Conservation (phyloP, 2,329 filamentous ascomycete species). For the Rosellinia necatrix region DNA sequence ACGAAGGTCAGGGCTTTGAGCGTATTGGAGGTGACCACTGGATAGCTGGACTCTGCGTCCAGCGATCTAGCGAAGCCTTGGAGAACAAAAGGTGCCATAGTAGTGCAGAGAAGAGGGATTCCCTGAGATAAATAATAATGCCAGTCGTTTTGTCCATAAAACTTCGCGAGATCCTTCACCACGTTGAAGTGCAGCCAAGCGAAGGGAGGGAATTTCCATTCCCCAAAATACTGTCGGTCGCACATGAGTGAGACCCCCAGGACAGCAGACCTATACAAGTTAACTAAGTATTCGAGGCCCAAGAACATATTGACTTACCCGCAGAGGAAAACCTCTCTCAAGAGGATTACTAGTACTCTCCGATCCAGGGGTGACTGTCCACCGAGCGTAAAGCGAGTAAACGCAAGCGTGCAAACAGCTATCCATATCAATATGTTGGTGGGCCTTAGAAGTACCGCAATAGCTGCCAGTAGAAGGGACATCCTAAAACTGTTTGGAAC, state of each 20-base stretch:
- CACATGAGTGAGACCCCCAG: constrained; percentile 67
- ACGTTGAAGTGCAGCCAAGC: constrained; percentile 92
- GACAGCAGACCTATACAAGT: constrained; percentile 49
- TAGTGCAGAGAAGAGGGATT: constrained; percentile 83
- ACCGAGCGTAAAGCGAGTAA: constrained; percentile 49
- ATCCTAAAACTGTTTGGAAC: constrained; percentile 53
- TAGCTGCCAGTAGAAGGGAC: constrained; percentile 75
- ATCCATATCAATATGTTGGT: constrained; percentile 90
- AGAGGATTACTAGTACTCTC: constrained; percentile 55
- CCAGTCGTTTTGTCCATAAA: constrained; percentile 88
- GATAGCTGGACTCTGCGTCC: constrained; percentile 43
- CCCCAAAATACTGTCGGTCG: constrained; percentile 79
- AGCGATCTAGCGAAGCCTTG: constrained; percentile 63
- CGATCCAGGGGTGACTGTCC: constrained; percentile 48
- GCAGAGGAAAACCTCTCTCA: constrained; percentile 68
- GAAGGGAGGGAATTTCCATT: constrained; percentile 87
- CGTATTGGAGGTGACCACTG: constrained; percentile 47
- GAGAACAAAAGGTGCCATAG: constrained; percentile 76
- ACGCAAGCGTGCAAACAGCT: constrained; percentile 61
- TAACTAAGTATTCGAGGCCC: constrained; percentile 1
- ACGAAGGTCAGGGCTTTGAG: constrained; percentile 61
- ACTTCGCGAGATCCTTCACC: constrained; percentile 81
- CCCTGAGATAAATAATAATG: constrained; percentile 95
- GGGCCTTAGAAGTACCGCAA: constrained; percentile 84
- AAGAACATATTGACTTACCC: constrained; percentile 45